Evolutionary conservation across 2,329 filamentous ascomycete genomes (phyloP).

Genomic region (Daldinia sp.): DNA sequence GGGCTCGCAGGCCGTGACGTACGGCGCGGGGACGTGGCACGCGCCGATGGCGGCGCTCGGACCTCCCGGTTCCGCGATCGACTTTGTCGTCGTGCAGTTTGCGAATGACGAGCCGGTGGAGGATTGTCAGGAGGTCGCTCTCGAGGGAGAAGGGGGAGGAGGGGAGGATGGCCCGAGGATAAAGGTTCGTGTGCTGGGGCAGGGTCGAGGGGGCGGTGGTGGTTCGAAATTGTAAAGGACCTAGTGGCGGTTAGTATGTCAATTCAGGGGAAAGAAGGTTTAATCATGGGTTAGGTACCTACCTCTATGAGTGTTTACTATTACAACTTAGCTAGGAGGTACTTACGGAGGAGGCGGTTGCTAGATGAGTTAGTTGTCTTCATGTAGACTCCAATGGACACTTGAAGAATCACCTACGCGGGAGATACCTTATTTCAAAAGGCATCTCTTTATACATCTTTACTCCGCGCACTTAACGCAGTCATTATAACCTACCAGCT

Average conservation of each 20-base stretch:
- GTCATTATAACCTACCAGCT: background rate
- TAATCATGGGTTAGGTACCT: background rate
- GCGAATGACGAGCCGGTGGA: slow-evolving; percentile 84
- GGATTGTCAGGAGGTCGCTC: slow-evolving; percentile 84
- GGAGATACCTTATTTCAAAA: background rate
- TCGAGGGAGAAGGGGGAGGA: slow-evolving; percentile 49
- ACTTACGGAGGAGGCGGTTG: background rate
- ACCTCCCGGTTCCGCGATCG: slow-evolving; percentile 66
- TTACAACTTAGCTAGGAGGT: background rate
- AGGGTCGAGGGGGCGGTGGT: background rate
- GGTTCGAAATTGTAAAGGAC: slow-evolving; percentile 32
- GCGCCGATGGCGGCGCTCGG: slow-evolving; percentile 95
- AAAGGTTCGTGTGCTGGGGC: slow-evolving; percentile 44
- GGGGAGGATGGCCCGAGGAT: slow-evolving; percentile 48
- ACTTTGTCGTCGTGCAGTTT: slow-evolving; percentile 92
- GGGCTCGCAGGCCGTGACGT: slow-evolving; percentile 87
- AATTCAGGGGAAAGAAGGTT: background rate
- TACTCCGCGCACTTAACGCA: no score
- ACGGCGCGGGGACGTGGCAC: slow-evolving; percentile 93
- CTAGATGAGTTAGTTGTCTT: background rate
- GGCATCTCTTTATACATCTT: background rate
- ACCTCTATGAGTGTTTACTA: background rate
- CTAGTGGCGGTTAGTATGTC: background rate
- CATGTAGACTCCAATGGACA: background rate
- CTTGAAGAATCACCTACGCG: background rate